Base-by-base conservation (phyloP, 192 early-diverging fungal genomes). In the Phycomyces nitens region DNA sequence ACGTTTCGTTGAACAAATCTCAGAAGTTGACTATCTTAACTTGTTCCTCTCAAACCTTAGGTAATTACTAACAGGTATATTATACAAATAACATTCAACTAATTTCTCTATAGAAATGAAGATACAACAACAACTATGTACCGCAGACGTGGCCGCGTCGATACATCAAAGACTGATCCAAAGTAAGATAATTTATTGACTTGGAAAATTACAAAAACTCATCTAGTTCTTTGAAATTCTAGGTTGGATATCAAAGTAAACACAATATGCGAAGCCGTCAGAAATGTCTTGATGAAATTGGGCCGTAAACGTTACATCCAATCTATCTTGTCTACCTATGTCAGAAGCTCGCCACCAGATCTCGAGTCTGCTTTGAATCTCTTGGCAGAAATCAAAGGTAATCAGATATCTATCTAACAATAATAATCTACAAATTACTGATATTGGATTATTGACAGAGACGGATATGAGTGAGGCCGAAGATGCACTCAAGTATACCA, bases 71-170 rank as follows among this genome's bases (percentile, higher is more conserved):
- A 38, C 4, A 5, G 4, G 29, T 34, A 38, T 20, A 24, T 16
- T 40, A 49, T 39, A 53, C 0, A 22, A 27, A 53, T 41, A 42
- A 14, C 40, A 8, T 7, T 15, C 23, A 38, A 34, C 39, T 18
- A 34, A 21, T 34, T 27, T 22, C 1, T 34, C 18, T 0, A 53
- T 53, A 72, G 84, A 47, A 84, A 92, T 54, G 90, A 94, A 60
- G 92, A 98, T 80, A 89, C 94, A 4, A 88, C 88, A 0, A 64
- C 70, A 44, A 88, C 93, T 5, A 87, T 92, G 87, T 98, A 94
- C 69, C 70, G 82, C 1, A 77, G 54, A 41, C 39, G 60, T 58
- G 61, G 56, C 44, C 16, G 34, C 1, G 20, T 27, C 22, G 34
- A n/a, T 9, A 51, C 41, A 21, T 34, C 43, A 15, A 15, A 42